Evolutionary conservation across 345 rosid genomes (phyloP), one percentile per base, ranked within the genome.

Genomic region (Pseudoturritis turrita): DNA sequence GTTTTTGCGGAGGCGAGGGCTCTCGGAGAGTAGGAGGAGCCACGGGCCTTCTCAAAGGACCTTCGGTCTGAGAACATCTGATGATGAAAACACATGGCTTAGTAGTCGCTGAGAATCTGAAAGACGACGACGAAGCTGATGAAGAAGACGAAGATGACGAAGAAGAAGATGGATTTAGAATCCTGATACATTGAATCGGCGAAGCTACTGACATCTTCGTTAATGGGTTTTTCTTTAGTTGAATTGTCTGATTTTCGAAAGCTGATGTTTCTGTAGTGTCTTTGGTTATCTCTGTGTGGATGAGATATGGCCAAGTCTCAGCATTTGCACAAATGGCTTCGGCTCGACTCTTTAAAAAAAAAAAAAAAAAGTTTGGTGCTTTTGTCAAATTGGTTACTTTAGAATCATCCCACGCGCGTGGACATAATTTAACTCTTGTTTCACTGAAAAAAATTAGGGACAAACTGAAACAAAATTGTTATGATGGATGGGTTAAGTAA

Each of bases 41-140:
- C 26, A 72, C 85, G 0, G 98, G 98, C 71, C 98, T 85, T 81
- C 99, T 81, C n/a, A 91, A 55, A 0, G 99, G 97, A 3, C 97
- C 96, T 28, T 89, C 97, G 2, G 89, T 73, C 52, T 89, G 97
- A 41, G 99, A 91, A 71, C 89, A 74, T 74, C 88, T 86, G 23
- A 94, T 80, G 25, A 76, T 75, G 54, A 88, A 61, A 1, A 75
- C 63, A 61, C 65, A 70, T 62, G 86, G 81, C 78, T 77, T 82
- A 10, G 79, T 82, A 10, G 79, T 43, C 29, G 78, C 18, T n/a
- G 89, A 78, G 60, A 83, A 75, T 85, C 87, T 82, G 44, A 64
- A 75, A 61, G 73, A 44, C 10, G 73, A 44, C 13, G 80, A 81
- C 1, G 82, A 80, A 40, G 79, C 50, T 6, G 85, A 39, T 4